These are phyloP conservation scores for Suillus sp. DNA, from an alignment of 768 basidiomycete genomes.

Conservation along the genomic window DNA sequence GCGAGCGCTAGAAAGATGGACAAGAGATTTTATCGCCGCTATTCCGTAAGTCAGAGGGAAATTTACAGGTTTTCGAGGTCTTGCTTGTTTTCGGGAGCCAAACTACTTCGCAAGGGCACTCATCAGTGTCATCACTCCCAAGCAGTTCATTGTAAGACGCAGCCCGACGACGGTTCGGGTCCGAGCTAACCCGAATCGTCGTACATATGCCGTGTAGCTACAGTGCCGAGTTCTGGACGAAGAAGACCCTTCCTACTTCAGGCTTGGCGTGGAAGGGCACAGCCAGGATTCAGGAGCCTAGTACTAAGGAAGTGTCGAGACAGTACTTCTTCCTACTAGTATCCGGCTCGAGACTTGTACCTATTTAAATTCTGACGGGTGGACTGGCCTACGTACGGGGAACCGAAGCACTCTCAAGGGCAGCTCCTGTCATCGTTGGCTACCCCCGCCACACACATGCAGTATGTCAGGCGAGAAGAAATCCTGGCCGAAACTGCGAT, in stretches of 20 bases:
- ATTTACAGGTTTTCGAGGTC: no score
- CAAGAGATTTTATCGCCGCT: no score
- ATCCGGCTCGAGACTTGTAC: background rate
- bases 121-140: no score
- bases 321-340: background rate
- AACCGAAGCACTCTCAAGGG: background rate
- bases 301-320: background rate
- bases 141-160: background rate
- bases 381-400: background rate
- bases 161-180: background rate
- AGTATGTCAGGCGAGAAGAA: slow-evolving; percentile 32
- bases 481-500: slow-evolving; percentile 24
- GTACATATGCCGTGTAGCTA: background rate
- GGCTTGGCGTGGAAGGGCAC: background rate
- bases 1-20: no score
- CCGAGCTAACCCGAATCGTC: background rate
- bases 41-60: no score
- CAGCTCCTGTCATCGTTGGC: background rate
- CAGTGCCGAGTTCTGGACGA: background rate
- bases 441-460: slow-evolving; percentile 16
- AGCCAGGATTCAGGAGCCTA: background rate
- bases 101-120: no score
- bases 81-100: no score
- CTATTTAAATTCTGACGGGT: slow-evolving; percentile 2
- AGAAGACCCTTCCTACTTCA: background rate